Conservation (phyloP, 2,329 filamentous ascomycete genomes). For the Sarocladiaceae sp. region DNA sequence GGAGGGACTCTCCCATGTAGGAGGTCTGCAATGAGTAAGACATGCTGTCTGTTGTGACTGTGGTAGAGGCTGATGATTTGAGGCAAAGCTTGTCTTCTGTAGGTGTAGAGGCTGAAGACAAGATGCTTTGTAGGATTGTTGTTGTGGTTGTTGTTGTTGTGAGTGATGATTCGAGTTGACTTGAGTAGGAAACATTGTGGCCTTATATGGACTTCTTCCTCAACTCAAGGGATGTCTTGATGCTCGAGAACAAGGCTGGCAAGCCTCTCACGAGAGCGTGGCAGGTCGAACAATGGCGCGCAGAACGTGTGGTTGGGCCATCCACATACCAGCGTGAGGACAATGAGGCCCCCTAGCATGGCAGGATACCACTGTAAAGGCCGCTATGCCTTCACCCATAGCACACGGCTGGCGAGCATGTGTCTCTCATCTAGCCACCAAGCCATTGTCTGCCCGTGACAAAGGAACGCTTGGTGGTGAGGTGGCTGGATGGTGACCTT, state of each 20-base stretch:
- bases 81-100: background rate
- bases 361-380: background rate
- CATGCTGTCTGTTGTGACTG: conserved; percentile 18
- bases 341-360: background rate
- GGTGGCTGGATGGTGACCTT: background rate
- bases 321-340: conserved; percentile 7
- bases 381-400: background rate
- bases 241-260: conserved; percentile 2
- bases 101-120: background rate
- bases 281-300: conserved; percentile 7
- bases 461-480: conserved; percentile 4
- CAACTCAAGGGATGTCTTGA: conserved; percentile 2
- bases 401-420: background rate
- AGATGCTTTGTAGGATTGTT: too few species aligned
- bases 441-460: conserved; percentile 6
- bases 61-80: too few species aligned
- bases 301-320: conserved; percentile 3
- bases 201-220: conserved; percentile 4
- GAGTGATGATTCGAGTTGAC: background rate
- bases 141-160: background rate
- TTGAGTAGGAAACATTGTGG: background rate
- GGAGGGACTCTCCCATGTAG: conserved; percentile 36
- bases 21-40: conserved; percentile 36
- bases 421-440: conserved; percentile 7
- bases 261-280: background rate